Evolutionary conservation across 73 alveolate species (phyloP).

Genomic region (Tetrahymena malaccensis): DNA sequence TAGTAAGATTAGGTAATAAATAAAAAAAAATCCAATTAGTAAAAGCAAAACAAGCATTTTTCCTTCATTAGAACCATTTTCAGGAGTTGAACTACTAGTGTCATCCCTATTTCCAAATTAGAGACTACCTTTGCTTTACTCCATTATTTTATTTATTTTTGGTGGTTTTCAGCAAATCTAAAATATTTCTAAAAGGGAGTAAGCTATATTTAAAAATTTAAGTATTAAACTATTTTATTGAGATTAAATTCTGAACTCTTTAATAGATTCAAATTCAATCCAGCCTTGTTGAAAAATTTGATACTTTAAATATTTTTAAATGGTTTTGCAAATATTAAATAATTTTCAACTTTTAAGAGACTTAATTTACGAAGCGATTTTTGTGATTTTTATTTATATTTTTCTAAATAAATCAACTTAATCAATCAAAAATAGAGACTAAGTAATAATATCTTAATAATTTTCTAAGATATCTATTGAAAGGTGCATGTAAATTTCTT

Average conservation of each 20-base stretch:
- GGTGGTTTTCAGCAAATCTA: neutral
- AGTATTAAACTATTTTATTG: neutral
- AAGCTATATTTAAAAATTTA: neutral
- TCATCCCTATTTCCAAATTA: neutral
- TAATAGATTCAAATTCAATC: too few relatives aligned
- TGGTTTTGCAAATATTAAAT: too few relatives aligned
- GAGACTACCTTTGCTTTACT: neutral
- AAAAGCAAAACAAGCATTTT: neutral
- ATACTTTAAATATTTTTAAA: too few relatives aligned
- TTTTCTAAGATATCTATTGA: neutral
- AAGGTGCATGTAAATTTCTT: neutral
- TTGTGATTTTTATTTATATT: neutral
- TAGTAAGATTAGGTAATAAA: neutral
- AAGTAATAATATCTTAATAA: neutral
- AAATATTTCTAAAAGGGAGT: too few relatives aligned
- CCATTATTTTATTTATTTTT: neutral
- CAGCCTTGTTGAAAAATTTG: too few relatives aligned
- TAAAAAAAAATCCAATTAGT: neutral
- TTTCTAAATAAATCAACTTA: neutral
- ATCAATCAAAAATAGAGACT: neutral
- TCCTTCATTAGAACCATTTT: neutral
- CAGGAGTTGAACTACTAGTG: neutral
- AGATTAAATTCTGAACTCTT: too few relatives aligned
- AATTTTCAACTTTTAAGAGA: neutral
- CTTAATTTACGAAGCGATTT: neutral